Evolutionary conservation across 2,329 filamentous ascomycete species (phyloP).

Genomic region (Raffaelea ambrosiae): DNA sequence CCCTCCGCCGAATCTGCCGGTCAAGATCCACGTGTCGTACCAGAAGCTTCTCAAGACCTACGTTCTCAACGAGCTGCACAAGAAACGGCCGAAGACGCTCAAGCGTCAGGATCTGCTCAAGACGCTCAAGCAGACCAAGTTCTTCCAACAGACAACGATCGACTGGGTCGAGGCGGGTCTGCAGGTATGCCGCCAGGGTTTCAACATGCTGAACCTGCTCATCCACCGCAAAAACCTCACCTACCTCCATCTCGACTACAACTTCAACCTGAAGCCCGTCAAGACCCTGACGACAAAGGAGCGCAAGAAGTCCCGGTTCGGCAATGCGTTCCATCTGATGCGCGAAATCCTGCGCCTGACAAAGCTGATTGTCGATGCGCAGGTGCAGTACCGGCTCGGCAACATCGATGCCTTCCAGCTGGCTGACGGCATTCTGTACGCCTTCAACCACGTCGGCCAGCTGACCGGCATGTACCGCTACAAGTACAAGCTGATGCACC

Average conservation of each 20-base stretch:
- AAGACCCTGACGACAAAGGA: conserved; percentile 98
- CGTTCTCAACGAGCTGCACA: conserved; percentile 93
- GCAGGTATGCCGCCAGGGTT: conserved; percentile 95
- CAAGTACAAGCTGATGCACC: conserved; percentile 99
- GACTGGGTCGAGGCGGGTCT: conserved; percentile 99
- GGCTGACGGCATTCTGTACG: conserved; percentile 96
- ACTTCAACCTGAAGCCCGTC: conserved; percentile 98
- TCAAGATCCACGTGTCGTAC: conserved; percentile 96
- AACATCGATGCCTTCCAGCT: conserved; percentile 99
- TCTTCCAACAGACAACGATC: conserved; percentile 98
- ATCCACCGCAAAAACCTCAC: conserved; percentile 98
- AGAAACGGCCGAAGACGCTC: conserved; percentile 88
- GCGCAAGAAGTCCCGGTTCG: conserved; percentile 97
- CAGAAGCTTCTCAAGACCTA: conserved; percentile 96
- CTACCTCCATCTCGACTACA: conserved; percentile 97
- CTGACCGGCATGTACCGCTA: conserved; percentile 99
- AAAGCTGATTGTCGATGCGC: conserved; percentile 95
- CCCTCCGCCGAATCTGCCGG: conserved; percentile 75
- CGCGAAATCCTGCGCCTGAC: conserved; percentile 92
- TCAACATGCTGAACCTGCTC: conserved; percentile 97
- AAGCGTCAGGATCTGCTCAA: conserved; percentile 88
- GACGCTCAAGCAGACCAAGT: conserved; percentile 92
- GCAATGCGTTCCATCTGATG: conserved; percentile 99
- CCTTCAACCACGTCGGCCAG: conserved; percentile 98
- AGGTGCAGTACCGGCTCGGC: conserved; percentile 93